Evolutionary conservation across 2,329 filamentous ascomycete species (phyloP), one percentile per base, ranked within the genome.

Genomic region (Hypoxylon sp.): DNA sequence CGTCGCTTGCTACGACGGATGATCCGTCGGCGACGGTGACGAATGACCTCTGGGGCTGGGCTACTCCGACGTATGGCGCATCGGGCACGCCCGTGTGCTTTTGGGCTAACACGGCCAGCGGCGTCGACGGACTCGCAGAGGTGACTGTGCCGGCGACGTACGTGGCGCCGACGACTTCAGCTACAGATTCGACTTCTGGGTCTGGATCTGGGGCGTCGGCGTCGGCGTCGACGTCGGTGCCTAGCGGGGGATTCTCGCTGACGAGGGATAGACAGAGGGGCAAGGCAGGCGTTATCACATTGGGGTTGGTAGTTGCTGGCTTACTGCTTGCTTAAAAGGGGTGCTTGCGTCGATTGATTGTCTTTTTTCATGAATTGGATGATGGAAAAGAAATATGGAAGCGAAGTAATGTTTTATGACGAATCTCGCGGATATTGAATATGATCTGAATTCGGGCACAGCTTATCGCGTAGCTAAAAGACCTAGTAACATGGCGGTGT

Each of bases 131-230:
- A n/a, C 11, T 66, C 17, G 63, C 56, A 4, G 44, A 66, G 28
- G 63, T 66, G 1, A 66, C 63, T 15, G 63, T 66, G 37, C 52
- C 56, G 4, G 63, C 56, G 5, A 63, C 59, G 6, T 66, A 66
- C 20, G 49, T 59, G 28, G 63, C 53, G 24, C 39, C 59, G 15
- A 39, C 58, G 4, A 41, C 17, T 20, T 34, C 32, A 13, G 11
- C 32, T 28, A 34, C 50, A 7, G 28, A 26, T 15, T n/a, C 56
- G 8, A 20, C 17, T 6, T 59, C 60, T 4, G 32, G 32, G 11
- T 6, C 28, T 6, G 13, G n/a, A n/a, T n/a, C n/a, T n/a, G n/a
- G n/a, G n/a, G n/a, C n/a, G n/a, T n/a, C n/a, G n/a, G n/a, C n/a
- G n/a, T n/a, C 39, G 13, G 34, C 39, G 8, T 13, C 49, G 6